Evolutionary conservation across 2,329 filamentous ascomycete species (phyloP).

Genomic region (Plectosphaerella sp.): DNA sequence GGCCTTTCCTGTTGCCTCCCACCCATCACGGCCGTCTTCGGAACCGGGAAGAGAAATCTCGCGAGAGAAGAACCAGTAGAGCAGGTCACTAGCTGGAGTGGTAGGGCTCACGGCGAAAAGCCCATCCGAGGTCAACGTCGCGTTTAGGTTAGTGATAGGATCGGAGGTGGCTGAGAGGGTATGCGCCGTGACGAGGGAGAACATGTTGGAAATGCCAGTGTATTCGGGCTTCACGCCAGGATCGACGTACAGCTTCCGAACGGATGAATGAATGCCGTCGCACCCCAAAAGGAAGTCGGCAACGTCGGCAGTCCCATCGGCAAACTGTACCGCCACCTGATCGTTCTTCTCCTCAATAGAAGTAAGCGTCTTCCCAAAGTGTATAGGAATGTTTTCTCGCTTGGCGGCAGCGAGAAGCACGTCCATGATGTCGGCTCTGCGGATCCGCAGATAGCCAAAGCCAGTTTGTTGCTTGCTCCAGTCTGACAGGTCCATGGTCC

Average conservation of each 20-base stretch:
- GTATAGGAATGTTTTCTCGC: background rate
- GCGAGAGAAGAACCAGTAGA: slow-evolving; percentile 25
- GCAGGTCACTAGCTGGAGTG: slow-evolving; percentile 14
- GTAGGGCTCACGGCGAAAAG: slow-evolving; percentile 20
- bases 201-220: slow-evolving; percentile 22
- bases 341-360: slow-evolving; percentile 1
- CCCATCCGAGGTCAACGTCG: slow-evolving; percentile 22
- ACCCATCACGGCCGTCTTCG: slow-evolving; percentile 22
- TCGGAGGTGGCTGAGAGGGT: slow-evolving; percentile 1
- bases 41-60: slow-evolving; percentile 19
- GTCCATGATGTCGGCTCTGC: slow-evolving; percentile 3
- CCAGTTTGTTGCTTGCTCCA: slow-evolving; percentile 6
- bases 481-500: slow-evolving; percentile 3
- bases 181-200: slow-evolving; percentile 15
- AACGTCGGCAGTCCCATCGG: slow-evolving; percentile 29
- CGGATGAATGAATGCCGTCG: slow-evolving; percentile 32
- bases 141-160: slow-evolving; percentile 17
- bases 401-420: slow-evolving; percentile 1
- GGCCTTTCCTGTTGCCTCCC: slow-evolving; percentile 21
- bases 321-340: slow-evolving; percentile 23
- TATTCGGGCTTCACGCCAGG: slow-evolving; percentile 21
- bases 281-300: slow-evolving; percentile 32
- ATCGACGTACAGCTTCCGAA: slow-evolving; percentile 23
- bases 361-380: slow-evolving; percentile 1
- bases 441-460: slow-evolving; percentile 4